Evolutionary conservation across 2,329 filamentous ascomycete genomes (phyloP).

Genomic region (Epichloe coenophiala): DNA sequence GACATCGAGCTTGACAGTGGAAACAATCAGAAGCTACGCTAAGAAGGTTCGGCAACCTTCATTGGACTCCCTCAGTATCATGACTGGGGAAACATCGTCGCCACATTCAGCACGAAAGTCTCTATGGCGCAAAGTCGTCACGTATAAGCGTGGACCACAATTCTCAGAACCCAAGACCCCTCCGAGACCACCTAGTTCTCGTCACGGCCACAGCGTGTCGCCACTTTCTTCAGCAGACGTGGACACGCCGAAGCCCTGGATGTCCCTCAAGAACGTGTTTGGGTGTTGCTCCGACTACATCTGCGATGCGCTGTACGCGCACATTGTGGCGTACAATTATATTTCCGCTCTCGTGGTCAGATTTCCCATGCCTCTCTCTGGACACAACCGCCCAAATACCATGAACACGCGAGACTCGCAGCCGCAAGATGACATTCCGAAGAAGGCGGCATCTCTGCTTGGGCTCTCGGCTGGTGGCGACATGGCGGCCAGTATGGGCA

Average conservation of each 20-base stretch:
- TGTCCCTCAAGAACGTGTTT: slow-evolving; percentile 37
- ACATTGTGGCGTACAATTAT: slow-evolving; percentile 47
- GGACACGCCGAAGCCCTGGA: slow-evolving; percentile 24
- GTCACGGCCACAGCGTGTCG: slow-evolving; percentile 4
- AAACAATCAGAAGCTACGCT: slow-evolving; percentile 43
- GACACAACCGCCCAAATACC: slow-evolving; percentile 6
- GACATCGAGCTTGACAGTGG: slow-evolving; percentile 39
- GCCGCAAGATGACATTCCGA: slow-evolving; percentile 27
- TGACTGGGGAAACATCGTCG: slow-evolving; percentile 8
- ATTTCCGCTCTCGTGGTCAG: slow-evolving; percentile 23
- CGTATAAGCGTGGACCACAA: slow-evolving; percentile 13
- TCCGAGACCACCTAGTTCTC: background rate
- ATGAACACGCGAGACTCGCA: slow-evolving; percentile 12
- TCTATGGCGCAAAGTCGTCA: slow-evolving; percentile 24
- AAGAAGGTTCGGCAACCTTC: slow-evolving; percentile 35
- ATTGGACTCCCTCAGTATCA: slow-evolving; percentile 11
- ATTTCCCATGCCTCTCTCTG: slow-evolving; percentile 8
- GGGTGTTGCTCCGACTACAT: slow-evolving; percentile 37
- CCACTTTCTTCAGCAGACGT: slow-evolving; percentile 7
- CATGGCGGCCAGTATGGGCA: slow-evolving; percentile 10
- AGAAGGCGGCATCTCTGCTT: slow-evolving; percentile 38
- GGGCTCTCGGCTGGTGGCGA: slow-evolving; percentile 25
- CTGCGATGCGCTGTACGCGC: slow-evolving; percentile 45
- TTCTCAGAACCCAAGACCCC: slow-evolving; percentile 1
- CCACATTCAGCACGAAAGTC: slow-evolving; percentile 14